Percentiles rank a stretch among this genome's conserved stretches.
phyloP scores from a whole-genome alignment of 2,329 filamentous ascomycete genomes.

The Curvularia verruculosa region DNA sequence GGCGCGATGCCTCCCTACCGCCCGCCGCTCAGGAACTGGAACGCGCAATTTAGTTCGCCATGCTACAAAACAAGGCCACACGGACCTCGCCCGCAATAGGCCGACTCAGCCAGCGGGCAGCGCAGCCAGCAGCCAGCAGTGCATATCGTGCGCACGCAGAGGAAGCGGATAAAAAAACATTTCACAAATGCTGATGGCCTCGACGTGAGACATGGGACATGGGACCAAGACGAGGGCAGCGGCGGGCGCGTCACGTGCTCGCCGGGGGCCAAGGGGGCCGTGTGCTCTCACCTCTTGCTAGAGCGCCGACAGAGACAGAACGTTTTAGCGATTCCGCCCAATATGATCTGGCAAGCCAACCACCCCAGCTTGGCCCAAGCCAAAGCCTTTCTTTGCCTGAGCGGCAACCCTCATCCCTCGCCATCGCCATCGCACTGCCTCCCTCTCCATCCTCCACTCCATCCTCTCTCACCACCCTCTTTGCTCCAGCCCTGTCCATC shows the following conservation, averaged over 20 bases:
- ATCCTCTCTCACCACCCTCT: neutral
- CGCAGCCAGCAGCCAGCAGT: neutral
- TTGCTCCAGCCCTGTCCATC: conserved; percentile 8
- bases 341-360: conserved; percentile 18
- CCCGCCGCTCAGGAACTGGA: conserved; percentile 16
- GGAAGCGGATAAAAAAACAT: too few species aligned
- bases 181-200: too few species aligned
- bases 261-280: conserved; percentile 9
- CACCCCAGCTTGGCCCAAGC: conserved; percentile 19
- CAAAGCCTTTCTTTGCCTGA: conserved; percentile 19
- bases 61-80: conserved; percentile 12
- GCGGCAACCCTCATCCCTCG: conserved; percentile 5
- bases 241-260: neutral
- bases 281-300: conserved; percentile 16
- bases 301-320: conserved; percentile 16
- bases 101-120: neutral
- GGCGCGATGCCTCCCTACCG: conserved; percentile 16
- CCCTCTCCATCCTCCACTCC: conserved; percentile 7
- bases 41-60: conserved; percentile 19
- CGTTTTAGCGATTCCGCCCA: conserved; percentile 20
- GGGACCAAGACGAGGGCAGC: too few species aligned
- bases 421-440: conserved; percentile 12
- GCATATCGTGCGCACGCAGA: too few species aligned
- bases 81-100: conserved; percentile 6
- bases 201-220: too few species aligned